Base-by-base conservation (phyloP, 768 basidiomycete genomes). In the Chalciporus piperatus region DNA sequence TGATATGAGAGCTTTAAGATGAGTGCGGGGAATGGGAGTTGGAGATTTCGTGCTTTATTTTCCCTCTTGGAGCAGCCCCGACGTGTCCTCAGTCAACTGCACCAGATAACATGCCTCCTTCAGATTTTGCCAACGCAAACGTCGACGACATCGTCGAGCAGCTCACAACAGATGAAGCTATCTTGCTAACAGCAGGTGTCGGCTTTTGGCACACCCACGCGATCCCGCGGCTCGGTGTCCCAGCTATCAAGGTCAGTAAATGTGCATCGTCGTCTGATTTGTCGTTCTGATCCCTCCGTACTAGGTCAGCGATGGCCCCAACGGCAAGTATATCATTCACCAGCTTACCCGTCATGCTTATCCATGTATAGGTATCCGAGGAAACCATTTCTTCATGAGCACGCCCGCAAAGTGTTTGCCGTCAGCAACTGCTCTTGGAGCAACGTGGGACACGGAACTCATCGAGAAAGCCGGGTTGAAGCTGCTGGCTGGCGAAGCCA, bases 341-440 rank as follows among this genome's bases (percentile, higher is more conserved):
- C 2, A 9, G 11, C 12, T 41, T 17, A 32, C 14, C 20, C 22
- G 28, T 44, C 19, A n/a, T 27, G n/a, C 38, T 53, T 8, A 51
- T 8, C 40, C 25, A 14, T 33, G 23, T 45, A 10, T 51, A 77
- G 76, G 76, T n/a, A 70, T 79, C 45, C 66, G 88, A 55, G 88
- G 88, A 14, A 82, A 84, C 61, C 83, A 85, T 61, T 89, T 89
- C 73, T 85, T 89, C 61, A 87, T 87, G 83, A 76, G 85, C 30
- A 87, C 87, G 0, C 89, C 87, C 10, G 86, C 89, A 10, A 89
- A 90, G 68, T 86, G 84, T 61, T 75, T 90, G 22, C 87, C 88
- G 1, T 83, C 81, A 17, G 77, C 86, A 1, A 91, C 89, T 3
- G 87, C 84, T 0, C 73, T 91, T 19, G 88, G 82, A 11, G 84